Base-by-base conservation (phyloP, 2,329 filamentous ascomycete species). In the Pyrenophora tritici-repentis region DNA sequence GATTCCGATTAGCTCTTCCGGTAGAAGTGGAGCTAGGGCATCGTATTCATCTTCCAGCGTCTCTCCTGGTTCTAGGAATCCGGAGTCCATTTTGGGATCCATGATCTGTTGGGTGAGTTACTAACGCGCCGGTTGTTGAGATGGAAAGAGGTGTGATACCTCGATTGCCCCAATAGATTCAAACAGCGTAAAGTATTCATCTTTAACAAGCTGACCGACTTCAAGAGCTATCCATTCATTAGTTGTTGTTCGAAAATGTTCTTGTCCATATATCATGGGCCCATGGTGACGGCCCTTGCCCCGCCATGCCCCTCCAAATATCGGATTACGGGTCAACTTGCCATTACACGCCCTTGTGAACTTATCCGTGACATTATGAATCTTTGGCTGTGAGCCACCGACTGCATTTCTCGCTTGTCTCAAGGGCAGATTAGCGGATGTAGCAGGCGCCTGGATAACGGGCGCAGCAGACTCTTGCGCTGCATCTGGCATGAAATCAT, bases 21-120 rank as follows among this genome's bases (percentile, higher is more conserved):
- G 89, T 12, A 87, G 78, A 34, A 96, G 76, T 6, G 83, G 78
- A 39, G 81, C 79, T 36, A 83, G 78, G 34, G 91, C 84, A 66
- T 96, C 87, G 73, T 93, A 96, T 42, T 89, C 83, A 57, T 93
- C 88, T 53, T 96, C 90, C 29, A 93, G 83, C n/a, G 86, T 85
- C 66, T 96, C 90, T 24, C 87, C 89, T 6, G 88, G 84, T 16
- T 85, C 81, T 6, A 95, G 79, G 59, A 88, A 91, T 22, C 94
- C 94, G 68, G 91, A 97, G 74, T 99, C 94, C 94, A 99, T 99
- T 76, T 97, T 99, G 1, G 90, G 87, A 68, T 99, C 94, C 90
- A 97, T 97, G 64, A 99, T 96, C 94, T 99, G 66, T 22, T 12
- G 10, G 31, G 13, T 29, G 10, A 4, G 31, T 67, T 34, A 44